Conservation (phyloP, 352 stramenopile genomes). For the Aphanomyces stellatus region DNA sequence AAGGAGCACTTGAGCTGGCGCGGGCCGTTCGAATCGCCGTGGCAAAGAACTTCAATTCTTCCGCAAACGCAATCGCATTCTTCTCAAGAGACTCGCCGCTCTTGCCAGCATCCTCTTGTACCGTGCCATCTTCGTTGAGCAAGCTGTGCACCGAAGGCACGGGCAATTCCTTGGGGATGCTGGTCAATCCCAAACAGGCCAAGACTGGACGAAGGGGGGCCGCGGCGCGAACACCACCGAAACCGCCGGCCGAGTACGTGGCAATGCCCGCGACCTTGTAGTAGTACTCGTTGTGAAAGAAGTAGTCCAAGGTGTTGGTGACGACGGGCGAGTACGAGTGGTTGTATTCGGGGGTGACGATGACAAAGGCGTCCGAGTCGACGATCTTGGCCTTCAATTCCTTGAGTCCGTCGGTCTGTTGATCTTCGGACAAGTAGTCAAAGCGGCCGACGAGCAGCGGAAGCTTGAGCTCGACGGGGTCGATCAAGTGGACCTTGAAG, state of each 20-base stretch:
- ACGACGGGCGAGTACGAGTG: conserved; percentile 45
- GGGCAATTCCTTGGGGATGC: conserved; percentile 24
- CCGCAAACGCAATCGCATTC: background rate
- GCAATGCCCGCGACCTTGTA: conserved; percentile 51
- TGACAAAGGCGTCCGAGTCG: conserved; percentile 42
- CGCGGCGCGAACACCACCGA: conserved; percentile 43
- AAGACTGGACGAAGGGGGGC: conserved; percentile 35
- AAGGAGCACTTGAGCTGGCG: no score
- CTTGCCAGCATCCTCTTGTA: conserved; percentile 10
- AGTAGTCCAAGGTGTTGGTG: conserved; percentile 53
- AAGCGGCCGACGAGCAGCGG: background rate
- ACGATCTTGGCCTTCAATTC: conserved; percentile 24
- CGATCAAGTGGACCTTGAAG: conserved; percentile 1
- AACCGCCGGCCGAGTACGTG: conserved; percentile 47
- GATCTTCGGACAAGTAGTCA: background rate
- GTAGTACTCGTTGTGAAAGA: conserved; percentile 44
- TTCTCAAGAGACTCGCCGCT: background rate
- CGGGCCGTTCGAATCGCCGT: no score
- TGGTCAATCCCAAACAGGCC: conserved; percentile 35
- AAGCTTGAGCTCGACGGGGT: background rate
- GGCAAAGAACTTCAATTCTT: background rate
- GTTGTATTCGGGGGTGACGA: conserved; percentile 63
- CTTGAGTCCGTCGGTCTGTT: background rate
- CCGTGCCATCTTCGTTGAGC: conserved; percentile 34
- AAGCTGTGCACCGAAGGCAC: conserved; percentile 43